phyloP scores from a whole-genome alignment of 495 filamentous ascomycete genomes.

The Aspergillus heteromorphus region DNA sequence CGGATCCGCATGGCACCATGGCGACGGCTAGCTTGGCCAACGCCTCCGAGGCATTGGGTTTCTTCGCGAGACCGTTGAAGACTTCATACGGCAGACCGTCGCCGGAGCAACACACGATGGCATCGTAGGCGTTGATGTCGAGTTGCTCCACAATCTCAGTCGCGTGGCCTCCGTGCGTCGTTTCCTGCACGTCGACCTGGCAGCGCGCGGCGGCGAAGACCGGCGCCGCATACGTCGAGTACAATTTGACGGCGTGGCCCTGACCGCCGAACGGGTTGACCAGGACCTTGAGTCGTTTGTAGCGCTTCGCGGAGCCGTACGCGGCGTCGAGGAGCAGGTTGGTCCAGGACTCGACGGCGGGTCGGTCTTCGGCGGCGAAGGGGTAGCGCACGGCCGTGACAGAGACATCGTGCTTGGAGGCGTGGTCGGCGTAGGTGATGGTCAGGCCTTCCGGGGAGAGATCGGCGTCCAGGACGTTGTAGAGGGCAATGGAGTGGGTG shows the following conservation, averaged over 20 bases:
- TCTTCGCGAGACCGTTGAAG: conserved; percentile 83
- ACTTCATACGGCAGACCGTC: conserved; percentile 91
- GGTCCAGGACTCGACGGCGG: conserved; percentile 54
- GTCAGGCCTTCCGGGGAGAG: conserved; percentile 53
- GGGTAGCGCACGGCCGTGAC: conserved; percentile 56
- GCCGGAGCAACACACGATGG: conserved; percentile 83
- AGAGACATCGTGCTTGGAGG: conserved; percentile 51
- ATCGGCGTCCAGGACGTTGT: conserved; percentile 82
- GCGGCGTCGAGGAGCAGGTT: conserved; percentile 58
- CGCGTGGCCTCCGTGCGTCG: conserved; percentile 69
- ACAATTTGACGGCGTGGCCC: conserved; percentile 68
- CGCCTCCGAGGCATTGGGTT: conserved; percentile 66
- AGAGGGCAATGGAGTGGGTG: conserved; percentile 62
- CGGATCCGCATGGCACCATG: conserved; percentile 87
- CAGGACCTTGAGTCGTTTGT: conserved; percentile 76
- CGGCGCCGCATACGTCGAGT: conserved; percentile 69
- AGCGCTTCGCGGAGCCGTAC: conserved; percentile 65
- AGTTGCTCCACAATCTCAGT: conserved; percentile 71
- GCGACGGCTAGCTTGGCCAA: conserved; percentile 75
- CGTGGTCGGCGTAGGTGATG: conserved; percentile 66
- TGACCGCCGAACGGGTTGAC: conserved; percentile 90
- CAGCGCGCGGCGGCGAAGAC: conserved; percentile 80
- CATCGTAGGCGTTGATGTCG: conserved; percentile 76
- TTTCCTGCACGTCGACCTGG: conserved; percentile 68
- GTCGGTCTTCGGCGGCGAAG: conserved; percentile 47